Base-by-base conservation (phyloP, 306 rosid species). In the Prosopis cineraria region DNA sequence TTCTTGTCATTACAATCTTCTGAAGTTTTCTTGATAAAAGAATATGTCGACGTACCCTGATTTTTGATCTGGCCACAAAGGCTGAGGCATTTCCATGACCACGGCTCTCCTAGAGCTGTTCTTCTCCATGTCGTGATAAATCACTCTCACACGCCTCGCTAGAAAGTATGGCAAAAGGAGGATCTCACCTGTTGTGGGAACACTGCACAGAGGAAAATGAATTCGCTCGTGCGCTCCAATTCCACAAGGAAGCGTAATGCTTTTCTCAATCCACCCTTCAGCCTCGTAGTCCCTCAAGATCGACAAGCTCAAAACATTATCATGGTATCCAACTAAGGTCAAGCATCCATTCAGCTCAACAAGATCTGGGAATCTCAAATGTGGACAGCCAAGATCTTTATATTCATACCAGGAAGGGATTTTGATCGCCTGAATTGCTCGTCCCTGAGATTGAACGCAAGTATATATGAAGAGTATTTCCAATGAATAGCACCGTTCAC, bases 1-100 rank as follows among this genome's bases (percentile, higher is more conserved):
- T 68, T 24, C 9, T 40, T 24, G n/a, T 40, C 52, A 40, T 16
- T 44, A 7, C 40, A 69, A 69, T 29, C n/a, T 17, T 14, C 58
- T 69, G 74, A 69, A 69, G 52, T 34, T 69, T 43, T 43, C 58
- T 44, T 27, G 56, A 44, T 27, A 69, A 44, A 43, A 69, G 72
- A 39, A 66, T 10, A 65, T 65, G 9, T 65, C 14, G 10, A 65
- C 31, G 6, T 65, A 44, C 30, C 70, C 72, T 3, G 53, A 24
- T 43, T 10, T 7, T 41, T 41, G 53, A 24, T 68, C 36, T 12
- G 72, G 22, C 72, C 72, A 68, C 72, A 70, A 70, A 13, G 40
- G 41, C 7, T 29, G 41, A 45, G 27, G 74, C 58, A 70, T 70
- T 45, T 27, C 41, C 59, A 29, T 70, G 17, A 29, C 10, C 41